Conservation (phyloP, 257 asterid genomes). For the Buddleja alternifolia region DNA sequence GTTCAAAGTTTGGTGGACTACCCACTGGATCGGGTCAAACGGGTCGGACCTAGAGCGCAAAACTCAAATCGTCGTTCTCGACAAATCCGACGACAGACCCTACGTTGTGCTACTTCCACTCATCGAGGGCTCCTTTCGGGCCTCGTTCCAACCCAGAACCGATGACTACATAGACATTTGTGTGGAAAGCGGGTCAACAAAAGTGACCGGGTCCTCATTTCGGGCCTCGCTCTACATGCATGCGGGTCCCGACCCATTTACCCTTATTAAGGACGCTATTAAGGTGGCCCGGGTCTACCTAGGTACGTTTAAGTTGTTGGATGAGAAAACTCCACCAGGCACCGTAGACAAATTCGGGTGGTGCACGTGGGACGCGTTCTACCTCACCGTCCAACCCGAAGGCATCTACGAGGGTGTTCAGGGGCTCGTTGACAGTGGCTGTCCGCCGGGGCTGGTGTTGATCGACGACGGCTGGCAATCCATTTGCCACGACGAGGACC, state of each 20-base stretch:
- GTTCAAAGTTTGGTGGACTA: slow-evolving; percentile 99
- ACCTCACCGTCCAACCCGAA: slow-evolving; percentile 85
- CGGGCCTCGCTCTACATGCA: slow-evolving; percentile 74
- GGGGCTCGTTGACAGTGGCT: slow-evolving; percentile 85
- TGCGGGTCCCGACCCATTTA: slow-evolving; percentile 75
- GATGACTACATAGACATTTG: slow-evolving; percentile 67
- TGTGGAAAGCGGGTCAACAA: slow-evolving; percentile 80
- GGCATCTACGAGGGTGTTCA: slow-evolving; percentile 85
- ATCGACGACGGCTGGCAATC: slow-evolving; percentile 98
- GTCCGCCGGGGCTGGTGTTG: slow-evolving; percentile 90
- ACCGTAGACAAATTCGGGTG: slow-evolving; percentile 95
- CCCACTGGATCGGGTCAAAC: slow-evolving; percentile 78
- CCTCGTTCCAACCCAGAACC: slow-evolving; percentile 73
- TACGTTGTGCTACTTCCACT: slow-evolving; percentile 72
- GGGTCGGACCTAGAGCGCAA: slow-evolving; percentile 85
- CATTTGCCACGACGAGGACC: slow-evolving; percentile 92
- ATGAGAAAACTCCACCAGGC: slow-evolving; percentile 91
- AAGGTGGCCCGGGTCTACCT: slow-evolving; percentile 76
- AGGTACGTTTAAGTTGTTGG: slow-evolving; percentile 70
- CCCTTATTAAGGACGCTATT: slow-evolving; percentile 75
- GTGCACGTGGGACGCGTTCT: slow-evolving; percentile 99
- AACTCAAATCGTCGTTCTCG: slow-evolving; percentile 78
- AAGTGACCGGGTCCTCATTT: slow-evolving; percentile 53
- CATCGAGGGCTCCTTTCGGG: slow-evolving; percentile 73
- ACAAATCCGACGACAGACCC: slow-evolving; percentile 60